Conservation (phyloP, 1,284 basidiomycete species). For the Pseudozyma hubeiensis region DNA sequence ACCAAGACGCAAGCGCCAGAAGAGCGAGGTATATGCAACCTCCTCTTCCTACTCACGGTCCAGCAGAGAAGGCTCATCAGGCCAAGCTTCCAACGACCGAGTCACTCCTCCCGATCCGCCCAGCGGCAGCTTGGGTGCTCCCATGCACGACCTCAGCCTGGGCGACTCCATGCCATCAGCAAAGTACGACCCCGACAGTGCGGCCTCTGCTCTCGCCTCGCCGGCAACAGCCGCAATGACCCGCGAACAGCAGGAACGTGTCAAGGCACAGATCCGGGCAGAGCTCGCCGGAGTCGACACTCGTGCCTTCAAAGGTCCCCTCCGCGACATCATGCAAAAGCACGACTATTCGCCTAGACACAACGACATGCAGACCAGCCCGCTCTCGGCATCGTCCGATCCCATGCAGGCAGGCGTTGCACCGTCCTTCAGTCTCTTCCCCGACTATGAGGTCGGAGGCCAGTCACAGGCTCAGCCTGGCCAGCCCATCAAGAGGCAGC, state of each 20-base stretch:
- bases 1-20: slow-evolving; percentile 49
- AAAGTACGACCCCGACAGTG: slow-evolving; percentile 14
- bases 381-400: slow-evolving; percentile 33
- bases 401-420: slow-evolving; percentile 48
- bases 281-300: slow-evolving; percentile 58
- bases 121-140: slow-evolving; percentile 51
- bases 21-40: slow-evolving; percentile 35
- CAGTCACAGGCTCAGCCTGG: slow-evolving; percentile 19
- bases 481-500: slow-evolving; percentile 8
- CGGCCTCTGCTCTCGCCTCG: slow-evolving; percentile 24
- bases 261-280: slow-evolving; percentile 46
- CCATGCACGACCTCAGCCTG: slow-evolving; percentile 46
- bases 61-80: slow-evolving; percentile 28
- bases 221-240: slow-evolving; percentile 23
- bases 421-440: slow-evolving; percentile 40
- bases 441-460: slow-evolving; percentile 37
- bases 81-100: slow-evolving; percentile 20
- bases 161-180: slow-evolving; percentile 34
- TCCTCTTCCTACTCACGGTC: slow-evolving; percentile 17
- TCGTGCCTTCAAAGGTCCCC: slow-evolving; percentile 55
- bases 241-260: slow-evolving; percentile 41
- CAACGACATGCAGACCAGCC: slow-evolving; percentile 43
- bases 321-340: slow-evolving; percentile 55
- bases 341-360: slow-evolving; percentile 31
- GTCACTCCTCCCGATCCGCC: slow-evolving; percentile 30